These are phyloP conservation scores for Fusarium marasasianum DNA, from an alignment of 2,329 filamentous ascomycete species.

Conservation along the genomic window DNA sequence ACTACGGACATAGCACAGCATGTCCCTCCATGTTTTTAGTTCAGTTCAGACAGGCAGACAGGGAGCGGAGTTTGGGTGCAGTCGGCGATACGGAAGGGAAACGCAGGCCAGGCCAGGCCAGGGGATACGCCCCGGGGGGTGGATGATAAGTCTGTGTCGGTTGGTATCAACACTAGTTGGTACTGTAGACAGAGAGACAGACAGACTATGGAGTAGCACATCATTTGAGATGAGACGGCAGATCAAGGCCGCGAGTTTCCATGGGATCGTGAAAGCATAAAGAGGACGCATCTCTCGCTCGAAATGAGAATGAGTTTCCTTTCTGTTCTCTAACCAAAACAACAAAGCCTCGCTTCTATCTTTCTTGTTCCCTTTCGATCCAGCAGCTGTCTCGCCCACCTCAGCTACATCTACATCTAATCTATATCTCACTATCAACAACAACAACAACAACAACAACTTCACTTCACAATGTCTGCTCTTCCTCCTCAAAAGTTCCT, in stretches of 20 bases:
- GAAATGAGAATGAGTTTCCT: neutral
- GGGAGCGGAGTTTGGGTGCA: constrained; percentile 5
- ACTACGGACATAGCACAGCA: neutral
- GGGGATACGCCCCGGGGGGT: constrained; percentile 23
- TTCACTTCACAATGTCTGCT: constrained; percentile 29
- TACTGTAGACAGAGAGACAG: neutral
- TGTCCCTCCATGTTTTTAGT: neutral
- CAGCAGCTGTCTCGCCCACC: constrained; percentile 39
- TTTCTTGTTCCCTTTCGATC: constrained; percentile 9
- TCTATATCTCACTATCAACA: neutral
- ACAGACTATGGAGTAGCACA: constrained; percentile 13
- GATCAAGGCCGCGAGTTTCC: constrained; percentile 4
- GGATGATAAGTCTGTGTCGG: neutral
- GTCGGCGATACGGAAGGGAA: constrained; percentile 39
- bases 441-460: neutral
- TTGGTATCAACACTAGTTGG: neutral
- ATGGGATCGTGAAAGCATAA: constrained; percentile 38
- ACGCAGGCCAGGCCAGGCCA: constrained; percentile 10
- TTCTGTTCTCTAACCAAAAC: constrained; percentile 30
- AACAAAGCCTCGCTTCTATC: constrained; percentile 21
- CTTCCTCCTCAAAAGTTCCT: constrained; percentile 44
- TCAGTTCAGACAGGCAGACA: neutral
- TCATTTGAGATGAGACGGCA: constrained; percentile 23
- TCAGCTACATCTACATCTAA: constrained; percentile 29
- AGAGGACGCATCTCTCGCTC: constrained; percentile 42